Base-by-base conservation (phyloP, 352 stramenopile genomes). In the Pythium apleroticum region DNA sequence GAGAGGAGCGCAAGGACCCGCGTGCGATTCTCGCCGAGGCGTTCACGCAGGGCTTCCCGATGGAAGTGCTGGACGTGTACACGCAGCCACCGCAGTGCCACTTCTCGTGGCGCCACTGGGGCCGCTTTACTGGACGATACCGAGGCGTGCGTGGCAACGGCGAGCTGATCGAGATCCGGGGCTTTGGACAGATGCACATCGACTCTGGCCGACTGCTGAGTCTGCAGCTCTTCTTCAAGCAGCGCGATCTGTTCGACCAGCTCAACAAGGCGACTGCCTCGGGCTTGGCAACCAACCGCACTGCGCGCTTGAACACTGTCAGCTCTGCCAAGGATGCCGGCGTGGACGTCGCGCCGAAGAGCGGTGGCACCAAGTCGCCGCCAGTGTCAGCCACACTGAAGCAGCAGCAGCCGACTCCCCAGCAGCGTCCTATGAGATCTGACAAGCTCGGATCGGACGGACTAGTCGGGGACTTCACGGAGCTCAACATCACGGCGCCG, bases 41-140 rank as follows among this genome's bases (percentile, higher is more conserved):
- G 0, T 87, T 94, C 52, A 72, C 81, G 12, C 76, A 90, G 9
- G 84, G 86, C 14, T 94, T 92, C 49, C 86, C 86, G 15, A 85
- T 94, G 74, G 86, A 93, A 54, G 80, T 94, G 14, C 69, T 92
- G 12, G 70, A 90, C 22, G 86, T 93, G 50, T 94, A 83, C 58
- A 93, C 86, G 27, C 81, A 89, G 60, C 81, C 80, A 27, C 86
- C 86, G 25, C 71, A 80, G 39, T 90, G 85, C 61, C 85, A 91
- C 61, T 94, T 94, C 48, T 76, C 80, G 35, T 94, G 86, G 86
- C 74, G 84, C 14, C 86, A 94, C 64, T 94, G 86, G 86, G 86
- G 81, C 0, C 72, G 75, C 10, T 94, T 93, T 63, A 82, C 80
- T 0, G 86, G 86, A 19, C 75, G 74, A 22, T 91, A 81, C 69